Evolutionary conservation across 2,329 filamentous ascomycete species (phyloP), one percentile per base, ranked within the genome.

Genomic region (Sordariomycetes sp.): DNA sequence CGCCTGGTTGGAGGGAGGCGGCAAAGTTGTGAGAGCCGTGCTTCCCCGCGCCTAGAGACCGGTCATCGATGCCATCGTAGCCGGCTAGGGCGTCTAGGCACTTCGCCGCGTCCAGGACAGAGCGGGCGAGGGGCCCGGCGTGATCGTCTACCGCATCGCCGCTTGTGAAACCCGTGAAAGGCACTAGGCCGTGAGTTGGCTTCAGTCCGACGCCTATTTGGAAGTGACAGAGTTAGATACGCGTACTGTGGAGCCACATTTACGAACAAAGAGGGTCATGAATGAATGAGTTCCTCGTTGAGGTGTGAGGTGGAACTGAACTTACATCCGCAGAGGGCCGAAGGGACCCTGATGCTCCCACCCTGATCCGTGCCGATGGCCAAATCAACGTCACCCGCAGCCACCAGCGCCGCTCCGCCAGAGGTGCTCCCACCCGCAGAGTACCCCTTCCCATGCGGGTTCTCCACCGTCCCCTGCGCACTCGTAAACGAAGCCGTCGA

Each of bases 121-220:
- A 74, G 3, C 67, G 65, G 0, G 75, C 67, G 46, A 80, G 68
- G 0, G 76, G 76, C 0, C 77, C 77, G 0, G 68, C 70, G 61
- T 82, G 78, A 60, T 83, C 80, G 50, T 79, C 75, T 1, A 77
- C 72, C 0, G 77, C 71, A 59, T 80, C 76, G 0, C 76, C 74
- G 46, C 72, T 75, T 1, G 72, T 71, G 53, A 77, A 71, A 0
- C 76, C 79, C 0, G 76, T 81, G 57, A 74, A 82, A 0, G 79
- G 79, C 0, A 82, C 71, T 0, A 80, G 67, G 0, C 76, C 74
- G 58, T 77, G 72, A 0, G 78, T 81, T 0, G 79, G 78, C 61
- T 81, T 82, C 25, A 81, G 66, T 0, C 76, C 76, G 3, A 75
- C 72, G 46, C 62, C 60, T 64, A 50, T 22, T 34, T 18, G 22